phyloP scores from a whole-genome alignment of 139 green algal genomes.

The Deuterostichococcus epilithicus region DNA sequence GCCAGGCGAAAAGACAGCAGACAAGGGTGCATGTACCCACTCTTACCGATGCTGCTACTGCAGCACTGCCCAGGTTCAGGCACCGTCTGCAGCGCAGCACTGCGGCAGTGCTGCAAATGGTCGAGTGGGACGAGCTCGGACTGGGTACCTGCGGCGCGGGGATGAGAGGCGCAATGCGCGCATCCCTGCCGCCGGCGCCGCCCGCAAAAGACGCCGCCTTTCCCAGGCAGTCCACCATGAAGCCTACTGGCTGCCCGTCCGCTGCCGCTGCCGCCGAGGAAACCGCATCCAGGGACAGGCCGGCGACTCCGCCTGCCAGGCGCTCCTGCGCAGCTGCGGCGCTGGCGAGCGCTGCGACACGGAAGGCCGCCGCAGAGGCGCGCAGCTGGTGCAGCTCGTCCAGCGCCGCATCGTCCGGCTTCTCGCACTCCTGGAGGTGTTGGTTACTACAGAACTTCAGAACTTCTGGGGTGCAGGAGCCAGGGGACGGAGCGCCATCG shows the following conservation, averaged over 20 bases:
- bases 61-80: neutral
- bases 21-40: too few relatives aligned
- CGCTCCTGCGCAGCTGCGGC: constrained; percentile 17
- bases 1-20: too few relatives aligned
- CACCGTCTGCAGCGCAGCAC: too few relatives aligned
- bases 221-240: constrained; percentile 56
- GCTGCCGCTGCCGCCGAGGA: neutral
- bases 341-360: constrained; percentile 26
- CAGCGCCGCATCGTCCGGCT: constrained; percentile 12
- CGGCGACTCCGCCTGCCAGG: constrained; percentile 26
- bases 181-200: neutral
- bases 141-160: neutral
- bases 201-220: constrained; percentile 44
- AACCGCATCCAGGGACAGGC: constrained; percentile 20
- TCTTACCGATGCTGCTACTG: too few relatives aligned
- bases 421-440: constrained; percentile 23
- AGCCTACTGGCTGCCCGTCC: constrained; percentile 15
- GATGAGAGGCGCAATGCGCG: neutral
- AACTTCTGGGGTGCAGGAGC: too few relatives aligned
- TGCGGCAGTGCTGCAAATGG: too few relatives aligned
- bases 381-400: constrained; percentile 16
- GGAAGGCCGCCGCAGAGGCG: constrained; percentile 23
- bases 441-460: too few relatives aligned
- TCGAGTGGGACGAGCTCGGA: too few relatives aligned
- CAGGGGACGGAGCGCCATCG: too few relatives aligned